Base-by-base conservation (phyloP, 2,329 filamentous ascomycete genomes). In the Microdochium trichocladiopsis region DNA sequence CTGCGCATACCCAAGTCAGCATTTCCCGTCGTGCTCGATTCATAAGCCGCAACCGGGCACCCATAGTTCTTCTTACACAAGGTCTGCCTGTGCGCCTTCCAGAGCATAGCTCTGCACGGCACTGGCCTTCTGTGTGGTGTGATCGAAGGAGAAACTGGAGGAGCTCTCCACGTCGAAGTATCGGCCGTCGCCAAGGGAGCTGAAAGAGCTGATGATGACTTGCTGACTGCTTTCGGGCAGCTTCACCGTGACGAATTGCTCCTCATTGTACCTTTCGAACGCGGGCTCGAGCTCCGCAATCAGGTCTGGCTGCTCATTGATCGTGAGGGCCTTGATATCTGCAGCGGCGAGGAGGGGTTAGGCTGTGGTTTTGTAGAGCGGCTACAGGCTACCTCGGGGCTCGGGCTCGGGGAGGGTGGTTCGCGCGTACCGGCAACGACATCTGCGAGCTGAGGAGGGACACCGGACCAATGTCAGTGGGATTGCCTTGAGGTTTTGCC, bases 231-330 rank as follows among this genome's bases (percentile, higher is more conserved):
- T 83, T 25, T 91, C 91, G 0, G 93, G 93, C 52, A 99, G 82
- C 78, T 95, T 96, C 56, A 90, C 86, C 16, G 91, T 91, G 49
- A 84, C 74, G 69, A 96, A 88, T 71, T 99, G 94, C 70, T 92
- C 87, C 72, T 99, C 93, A 63, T 97, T 96, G 80, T 99, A 97
- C 71, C 88, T 90, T 72, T 92, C 79, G 68, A 96, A 95, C 0
- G 94, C 91, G 0, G 91, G 88, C 6, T 79, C 81, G 51, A 96
- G 86, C 57, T 88, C 84, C 55, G 83, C 74, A 52, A 92, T 73
- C 56, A 94, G 75, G 52, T 79, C 74, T 36, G 84, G 81, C 18
- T 45, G 41, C 43, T 84, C 83, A 60, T 87, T 83, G 56, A 82
- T 75, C 18, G 91, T 90, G 45, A 99, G 79, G 50, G 84, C 79